phyloP scores from a whole-genome alignment of 768 basidiomycete species.

The Hygrophorus russula region DNA sequence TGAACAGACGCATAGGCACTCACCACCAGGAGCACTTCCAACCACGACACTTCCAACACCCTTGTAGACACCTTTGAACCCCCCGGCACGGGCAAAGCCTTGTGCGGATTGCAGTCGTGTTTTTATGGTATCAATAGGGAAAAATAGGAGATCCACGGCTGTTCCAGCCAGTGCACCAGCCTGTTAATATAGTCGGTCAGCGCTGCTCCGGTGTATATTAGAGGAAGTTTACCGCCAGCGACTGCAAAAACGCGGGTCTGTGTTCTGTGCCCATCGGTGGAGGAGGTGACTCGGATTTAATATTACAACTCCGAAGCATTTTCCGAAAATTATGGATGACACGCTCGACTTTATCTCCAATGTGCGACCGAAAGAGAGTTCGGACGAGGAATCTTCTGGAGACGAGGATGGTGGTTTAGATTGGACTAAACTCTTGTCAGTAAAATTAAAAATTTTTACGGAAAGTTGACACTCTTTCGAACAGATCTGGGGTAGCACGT shows the following conservation, averaged over 20 bases:
- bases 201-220: neutral
- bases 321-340: conserved; percentile 42
- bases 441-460: conserved; percentile 4
- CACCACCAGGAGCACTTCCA: conserved; percentile 93
- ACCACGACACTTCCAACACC: conserved; percentile 91
- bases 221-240: conserved; percentile 31
- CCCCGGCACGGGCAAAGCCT: conserved; percentile 80
- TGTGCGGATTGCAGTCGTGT: conserved; percentile 85
- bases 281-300: neutral
- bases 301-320: neutral
- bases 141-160: conserved; percentile 90
- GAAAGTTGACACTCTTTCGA: conserved; percentile 7
- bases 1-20: conserved; percentile 6
- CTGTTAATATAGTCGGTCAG: conserved; percentile 23
- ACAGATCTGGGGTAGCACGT: conserved; percentile 30
- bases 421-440: conserved; percentile 70
- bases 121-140: conserved; percentile 94
- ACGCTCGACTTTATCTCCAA: conserved; percentile 30
- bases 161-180: conserved; percentile 89
- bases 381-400: conserved; percentile 40
- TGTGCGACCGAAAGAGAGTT: conserved; percentile 19
- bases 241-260: conserved; percentile 34
- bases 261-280: conserved; percentile 1
- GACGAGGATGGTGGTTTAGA: conserved; percentile 71
- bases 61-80: conserved; percentile 84